Evolutionary conservation across 2,329 filamentous ascomycete genomes (phyloP).

Genomic region (Cladosporium sp.): DNA sequence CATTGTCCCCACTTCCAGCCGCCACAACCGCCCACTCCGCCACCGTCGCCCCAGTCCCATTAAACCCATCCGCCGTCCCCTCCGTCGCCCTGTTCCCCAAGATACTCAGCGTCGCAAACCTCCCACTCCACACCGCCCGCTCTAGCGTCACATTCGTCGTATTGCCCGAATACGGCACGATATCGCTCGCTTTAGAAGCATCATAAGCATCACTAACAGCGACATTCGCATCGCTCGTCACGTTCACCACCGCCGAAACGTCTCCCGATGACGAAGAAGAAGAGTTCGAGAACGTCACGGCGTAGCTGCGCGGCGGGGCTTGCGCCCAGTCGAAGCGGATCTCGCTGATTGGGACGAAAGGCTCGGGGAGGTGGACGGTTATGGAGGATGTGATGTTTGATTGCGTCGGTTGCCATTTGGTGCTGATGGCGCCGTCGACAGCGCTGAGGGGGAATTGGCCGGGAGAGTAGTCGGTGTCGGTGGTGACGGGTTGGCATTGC

Average conservation of each 20-base stretch:
- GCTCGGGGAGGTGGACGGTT: constrained; percentile 53
- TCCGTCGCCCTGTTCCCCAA: constrained; percentile 46
- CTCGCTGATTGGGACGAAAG: constrained; percentile 46
- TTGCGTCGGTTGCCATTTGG: constrained; percentile 63
- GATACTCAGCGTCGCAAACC: constrained; percentile 50
- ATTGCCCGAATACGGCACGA: constrained; percentile 46
- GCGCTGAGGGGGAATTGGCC: constrained; percentile 70
- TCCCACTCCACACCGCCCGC: constrained; percentile 43
- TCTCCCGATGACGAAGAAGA: constrained; percentile 28
- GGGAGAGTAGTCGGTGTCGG: constrained; percentile 51
- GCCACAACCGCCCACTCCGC: constrained; percentile 47
- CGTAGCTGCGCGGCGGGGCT: constrained; percentile 55
- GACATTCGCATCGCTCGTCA: constrained; percentile 32
- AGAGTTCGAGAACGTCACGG: constrained; percentile 58
- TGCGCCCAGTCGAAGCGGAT: constrained; percentile 63
- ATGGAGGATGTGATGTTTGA: constrained; percentile 55
- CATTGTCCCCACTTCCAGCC: constrained; percentile 4
- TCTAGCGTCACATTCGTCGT: constrained; percentile 47
- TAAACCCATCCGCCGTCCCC: constrained; percentile 29
- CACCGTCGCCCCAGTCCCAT: constrained; percentile 51
- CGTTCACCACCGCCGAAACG: constrained; percentile 26
- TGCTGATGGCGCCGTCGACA: constrained; percentile 65
- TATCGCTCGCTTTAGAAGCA: constrained; percentile 35
- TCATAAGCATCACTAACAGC: constrained; percentile 46
- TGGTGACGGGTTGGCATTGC: constrained; percentile 59